Percentiles rank a stretch among this genome's conserved stretches.
phyloP scores from a whole-genome alignment of 2,329 filamentous ascomycete species.

The Cercospora sp. region DNA sequence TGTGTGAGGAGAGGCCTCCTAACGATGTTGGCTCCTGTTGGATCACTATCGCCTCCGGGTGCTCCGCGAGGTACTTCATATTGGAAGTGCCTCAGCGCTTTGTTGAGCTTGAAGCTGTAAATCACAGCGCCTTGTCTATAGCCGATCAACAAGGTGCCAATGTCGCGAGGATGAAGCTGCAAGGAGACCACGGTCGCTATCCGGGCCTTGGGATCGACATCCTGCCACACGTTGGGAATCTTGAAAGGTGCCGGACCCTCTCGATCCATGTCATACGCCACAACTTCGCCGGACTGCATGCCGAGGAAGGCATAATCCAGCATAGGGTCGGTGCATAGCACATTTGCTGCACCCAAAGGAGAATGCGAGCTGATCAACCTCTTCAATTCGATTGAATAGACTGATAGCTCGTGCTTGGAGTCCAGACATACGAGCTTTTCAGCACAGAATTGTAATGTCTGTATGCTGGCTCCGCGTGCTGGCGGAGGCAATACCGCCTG shows the following conservation, averaged over 20 bases:
- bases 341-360: slow-evolving; percentile 73
- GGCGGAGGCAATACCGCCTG: slow-evolving; percentile 71
- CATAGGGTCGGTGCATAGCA: slow-evolving; percentile 79
- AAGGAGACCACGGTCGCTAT: slow-evolving; percentile 70
- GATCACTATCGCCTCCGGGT: slow-evolving; percentile 73
- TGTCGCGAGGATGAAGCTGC: slow-evolving; percentile 85
- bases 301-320: slow-evolving; percentile 92
- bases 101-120: slow-evolving; percentile 93
- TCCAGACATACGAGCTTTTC: slow-evolving; percentile 85
- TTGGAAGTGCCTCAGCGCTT: slow-evolving; percentile 74
- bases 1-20: slow-evolving; percentile 76
- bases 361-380: slow-evolving; percentile 68
- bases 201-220: slow-evolving; percentile 67
- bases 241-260: slow-evolving; percentile 73
- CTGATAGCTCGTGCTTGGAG: slow-evolving; percentile 76
- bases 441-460: slow-evolving; percentile 77
- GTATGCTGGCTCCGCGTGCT: slow-evolving; percentile 69
- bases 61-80: slow-evolving; percentile 81
- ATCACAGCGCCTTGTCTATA: slow-evolving; percentile 85
- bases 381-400: slow-evolving; percentile 78
- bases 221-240: slow-evolving; percentile 83
- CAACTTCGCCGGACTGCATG: slow-evolving; percentile 65
- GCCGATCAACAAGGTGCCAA: slow-evolving; percentile 87
- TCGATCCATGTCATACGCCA: slow-evolving; percentile 91
- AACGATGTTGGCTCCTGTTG: slow-evolving; percentile 59